phyloP scores from a whole-genome alignment of 192 early-diverging fungal species.

The Coemansia sp. region DNA sequence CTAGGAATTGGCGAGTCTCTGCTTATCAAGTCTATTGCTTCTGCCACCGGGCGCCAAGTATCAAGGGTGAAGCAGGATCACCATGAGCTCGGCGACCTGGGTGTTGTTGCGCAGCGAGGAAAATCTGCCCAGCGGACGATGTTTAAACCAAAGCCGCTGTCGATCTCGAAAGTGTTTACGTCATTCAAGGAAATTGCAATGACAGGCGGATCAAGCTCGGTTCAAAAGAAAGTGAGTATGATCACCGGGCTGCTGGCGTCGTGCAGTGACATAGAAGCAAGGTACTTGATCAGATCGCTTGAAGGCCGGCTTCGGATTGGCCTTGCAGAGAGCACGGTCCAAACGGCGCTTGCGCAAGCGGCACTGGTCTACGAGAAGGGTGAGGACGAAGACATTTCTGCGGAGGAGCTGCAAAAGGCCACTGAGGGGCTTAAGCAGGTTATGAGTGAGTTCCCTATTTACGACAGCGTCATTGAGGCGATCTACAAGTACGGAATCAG shows the following conservation, averaged over 20 bases:
- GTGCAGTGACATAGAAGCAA: conserved; percentile 79
- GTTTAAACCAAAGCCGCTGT: conserved; percentile 78
- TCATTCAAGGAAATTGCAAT: conserved; percentile 85
- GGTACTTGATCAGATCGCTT: conserved; percentile 78
- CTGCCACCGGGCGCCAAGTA: conserved; percentile 79
- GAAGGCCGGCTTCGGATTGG: conserved; percentile 97
- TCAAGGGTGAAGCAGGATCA: conserved; percentile 81
- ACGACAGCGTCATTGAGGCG: conserved; percentile 87
- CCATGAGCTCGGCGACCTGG: conserved; percentile 82
- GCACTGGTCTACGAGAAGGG: conserved; percentile 60
- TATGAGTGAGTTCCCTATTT: conserved; percentile 86
- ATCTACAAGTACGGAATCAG: conserved; percentile 77
- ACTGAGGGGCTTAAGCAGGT: conserved; percentile 62
- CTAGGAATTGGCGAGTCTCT: conserved; percentile 94
- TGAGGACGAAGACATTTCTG: conserved; percentile 29
- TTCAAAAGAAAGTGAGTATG: conserved; percentile 68
- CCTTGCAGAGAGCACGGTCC: conserved; percentile 90
- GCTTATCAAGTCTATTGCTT: conserved; percentile 90
- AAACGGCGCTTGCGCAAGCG: conserved; percentile 86
- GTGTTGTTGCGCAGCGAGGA: conserved; percentile 85
- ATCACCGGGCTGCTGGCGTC: conserved; percentile 78
- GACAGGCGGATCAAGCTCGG: conserved; percentile 68
- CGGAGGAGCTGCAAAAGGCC: conserved; percentile 53
- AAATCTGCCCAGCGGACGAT: conserved; percentile 86
- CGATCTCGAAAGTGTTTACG: conserved; percentile 79